Base-by-base conservation (phyloP, 306 rosid species). In the Trifolium fragiferum region DNA sequence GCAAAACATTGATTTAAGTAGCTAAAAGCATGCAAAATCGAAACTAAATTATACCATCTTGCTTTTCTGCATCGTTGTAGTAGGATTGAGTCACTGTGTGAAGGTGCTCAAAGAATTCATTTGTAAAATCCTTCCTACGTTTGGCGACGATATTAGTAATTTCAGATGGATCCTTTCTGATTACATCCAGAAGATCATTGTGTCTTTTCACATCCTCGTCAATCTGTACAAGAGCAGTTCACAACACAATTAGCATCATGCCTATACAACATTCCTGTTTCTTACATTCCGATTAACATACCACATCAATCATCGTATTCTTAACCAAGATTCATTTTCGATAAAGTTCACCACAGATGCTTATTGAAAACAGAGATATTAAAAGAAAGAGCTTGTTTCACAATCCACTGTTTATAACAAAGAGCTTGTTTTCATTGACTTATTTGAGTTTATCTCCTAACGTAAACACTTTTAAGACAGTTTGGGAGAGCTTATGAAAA, bases 181-280 rank as follows among this genome's bases (percentile, higher is more conserved):
- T 69, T 72, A 76, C 87, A 68, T 86, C 76, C 76, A 95, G 87
- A 82, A 92, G 90, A 57, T 84, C 87, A 65, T 90, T 81, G 70
- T 95, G 99, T 68, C 97, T 87, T 81, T 92, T 92, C 66, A 95
- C 90, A 70, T 95, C 99, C 78, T 89, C 92, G 33, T 95, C 98
- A 80, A 95, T 73, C 99, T 95, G 82, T 62, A 70, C 41, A 73
- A 81, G 50, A 76, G 53, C 60, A 50, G 15, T 32, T 13, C 51
- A 50, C 8, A 69, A 68, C 32, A 53, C 30, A 68, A 75, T 55
- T 64, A 33, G 23, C 57, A 38, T 11, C 27, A 71, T 18, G 46
- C n/a, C 41, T 54, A 16, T 10, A 63, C 67, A 43, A 18, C 51
- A 16, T n/a, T 13, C 20, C 16, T 19, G 14, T 67, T 57, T 58